These are phyloP conservation scores for Crithidia sp. DNA, from an alignment of 208 protist species.

Conservation along the genomic window DNA sequence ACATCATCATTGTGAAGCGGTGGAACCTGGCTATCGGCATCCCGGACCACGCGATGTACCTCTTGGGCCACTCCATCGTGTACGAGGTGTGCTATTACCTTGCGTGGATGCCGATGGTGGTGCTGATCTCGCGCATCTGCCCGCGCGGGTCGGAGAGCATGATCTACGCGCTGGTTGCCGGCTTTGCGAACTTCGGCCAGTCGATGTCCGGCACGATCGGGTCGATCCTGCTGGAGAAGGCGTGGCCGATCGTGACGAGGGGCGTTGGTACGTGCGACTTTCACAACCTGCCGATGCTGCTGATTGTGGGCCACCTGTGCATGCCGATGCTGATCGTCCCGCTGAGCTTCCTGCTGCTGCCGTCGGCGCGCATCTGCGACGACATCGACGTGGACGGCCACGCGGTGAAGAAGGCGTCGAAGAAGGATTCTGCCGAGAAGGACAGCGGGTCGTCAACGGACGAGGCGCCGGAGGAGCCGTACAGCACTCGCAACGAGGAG, in stretches of 20 bases:
- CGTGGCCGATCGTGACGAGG: slow-evolving; percentile 45
- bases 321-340: slow-evolving; percentile 58
- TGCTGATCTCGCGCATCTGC: slow-evolving; percentile 77
- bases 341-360: slow-evolving; percentile 57
- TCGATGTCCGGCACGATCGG: slow-evolving; percentile 47
- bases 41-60: slow-evolving; percentile 63
- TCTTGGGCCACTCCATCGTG: slow-evolving; percentile 62
- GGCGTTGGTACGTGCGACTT: slow-evolving; percentile 55
- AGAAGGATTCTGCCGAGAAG: slow-evolving; percentile 9
- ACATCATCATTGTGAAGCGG: slow-evolving; percentile 60
- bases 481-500: too few relatives aligned
- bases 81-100: slow-evolving; percentile 56
- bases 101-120: slow-evolving; percentile 67
- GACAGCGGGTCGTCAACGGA: background rate
- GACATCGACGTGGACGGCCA: slow-evolving; percentile 49
- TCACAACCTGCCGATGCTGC: slow-evolving; percentile 47
- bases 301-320: slow-evolving; percentile 57
- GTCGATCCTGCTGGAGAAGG: slow-evolving; percentile 46
- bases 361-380: slow-evolving; percentile 54
- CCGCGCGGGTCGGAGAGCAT: slow-evolving; percentile 77
- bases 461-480: background rate
- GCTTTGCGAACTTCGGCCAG: slow-evolving; percentile 72
- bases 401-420: slow-evolving; percentile 25
- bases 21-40: slow-evolving; percentile 49
- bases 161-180: slow-evolving; percentile 74